These are phyloP conservation scores for Malus orientalis DNA, from an alignment of 306 rosid genomes.

Conservation along the genomic window DNA sequence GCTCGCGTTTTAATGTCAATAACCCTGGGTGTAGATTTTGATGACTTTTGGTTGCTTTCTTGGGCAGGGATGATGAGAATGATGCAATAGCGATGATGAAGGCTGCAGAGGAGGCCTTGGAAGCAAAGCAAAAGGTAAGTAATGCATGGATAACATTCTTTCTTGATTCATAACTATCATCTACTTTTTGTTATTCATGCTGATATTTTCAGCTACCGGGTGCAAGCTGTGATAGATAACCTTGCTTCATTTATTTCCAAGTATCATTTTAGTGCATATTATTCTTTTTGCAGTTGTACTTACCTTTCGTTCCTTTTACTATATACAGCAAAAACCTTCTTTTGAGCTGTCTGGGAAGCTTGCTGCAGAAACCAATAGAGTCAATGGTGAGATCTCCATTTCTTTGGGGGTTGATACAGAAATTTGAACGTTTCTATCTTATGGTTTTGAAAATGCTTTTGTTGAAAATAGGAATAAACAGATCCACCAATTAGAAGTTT, in stretches of 20 bases:
- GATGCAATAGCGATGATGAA: conserved; percentile 72
- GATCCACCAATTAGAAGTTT: not conserved
- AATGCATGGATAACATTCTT: not conserved
- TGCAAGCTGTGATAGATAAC: not conserved
- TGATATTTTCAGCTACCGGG: not conserved
- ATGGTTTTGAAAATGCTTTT: not conserved
- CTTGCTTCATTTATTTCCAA: not conserved
- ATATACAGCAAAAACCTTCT: conserved; percentile 84
- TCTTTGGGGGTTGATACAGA: not conserved
- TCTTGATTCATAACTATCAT: conserved; percentile 1
- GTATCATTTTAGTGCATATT: not conserved
- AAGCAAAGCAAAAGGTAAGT: conserved; percentile 72
- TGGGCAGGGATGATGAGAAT: conserved; percentile 65
- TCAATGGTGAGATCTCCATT: conserved; percentile 51
- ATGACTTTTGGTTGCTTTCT: conserved; percentile 21
- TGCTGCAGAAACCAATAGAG: conserved; percentile 88
- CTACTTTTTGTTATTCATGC: not conserved
- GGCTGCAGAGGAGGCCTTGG: conserved; percentile 83
- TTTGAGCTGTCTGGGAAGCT: conserved; percentile 98
- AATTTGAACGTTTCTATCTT: not conserved
- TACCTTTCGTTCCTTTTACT: not conserved
- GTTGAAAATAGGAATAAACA: not conserved
- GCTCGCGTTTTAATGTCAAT: not conserved
- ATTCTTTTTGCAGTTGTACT: not conserved
- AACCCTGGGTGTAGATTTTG: conserved; percentile 23